Base-by-base conservation (phyloP, 2,329 filamentous ascomycete genomes). In the Metarhizium anisopliae region DNA sequence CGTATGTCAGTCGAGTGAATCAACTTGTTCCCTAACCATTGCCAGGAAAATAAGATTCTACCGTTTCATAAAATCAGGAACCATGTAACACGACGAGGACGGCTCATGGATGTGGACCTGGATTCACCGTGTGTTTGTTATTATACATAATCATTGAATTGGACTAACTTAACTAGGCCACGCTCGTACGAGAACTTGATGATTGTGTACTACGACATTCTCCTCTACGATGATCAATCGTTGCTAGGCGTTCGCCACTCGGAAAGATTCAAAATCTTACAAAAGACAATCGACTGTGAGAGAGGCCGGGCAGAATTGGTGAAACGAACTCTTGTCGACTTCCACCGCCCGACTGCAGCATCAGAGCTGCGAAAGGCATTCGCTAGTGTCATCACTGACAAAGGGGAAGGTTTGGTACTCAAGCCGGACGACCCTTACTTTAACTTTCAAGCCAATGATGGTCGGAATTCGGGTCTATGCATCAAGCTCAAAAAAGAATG, bases 401-500 rank as follows among this genome's bases (percentile, higher is more conserved):
- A 83, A 35, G 85, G 83, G 65, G 92, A 96, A 72, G 92, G 92
- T 0, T 76, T 94, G 16, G 84, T 96, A 0, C 68, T 96, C 52
- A 96, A 95, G 69, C 83, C 87, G 0, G 84, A 90, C 57, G 83
- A 87, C 29, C 84, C 90, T 0, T 96, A 95, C 65, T 89, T 95
- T 59, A 74, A 82, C 55, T 81, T 78, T 60, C 65, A 59, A 35
- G 63, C 64, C 49, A 63, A 60, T 50, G 62, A 63, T 47, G 61
- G 71, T 62, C 59, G 75, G 35, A 74, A 73, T 57, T 65, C 69
- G 2, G 74, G 74, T 14, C 76, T 73, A 56, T 87, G 84, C 66
- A 89, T 96, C 64, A 96, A 96, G 70, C 70, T 96, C 47, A 96
- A 96, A 69, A 90, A 90, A 64, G 89, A 94, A 64, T 95, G 95